These are phyloP conservation scores for Phytophthora idaei DNA, from an alignment of 352 stramenopile genomes.

Conservation along the genomic window DNA sequence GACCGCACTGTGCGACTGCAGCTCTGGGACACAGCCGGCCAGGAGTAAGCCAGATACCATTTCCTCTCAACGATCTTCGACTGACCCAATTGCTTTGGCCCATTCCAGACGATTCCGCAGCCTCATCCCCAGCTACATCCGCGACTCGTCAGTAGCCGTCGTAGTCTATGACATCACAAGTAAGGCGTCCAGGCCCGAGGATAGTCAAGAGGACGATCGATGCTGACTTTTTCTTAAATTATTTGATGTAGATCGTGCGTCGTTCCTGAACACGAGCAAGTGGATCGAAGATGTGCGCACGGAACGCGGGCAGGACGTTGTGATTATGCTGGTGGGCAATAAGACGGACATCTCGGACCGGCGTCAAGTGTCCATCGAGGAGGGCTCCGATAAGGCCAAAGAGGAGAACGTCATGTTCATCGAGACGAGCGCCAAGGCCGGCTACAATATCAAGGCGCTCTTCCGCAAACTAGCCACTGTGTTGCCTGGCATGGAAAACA, in stretches of 20 bases:
- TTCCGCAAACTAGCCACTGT: constrained; percentile 99
- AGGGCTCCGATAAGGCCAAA: constrained; percentile 98
- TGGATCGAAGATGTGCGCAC: constrained; percentile 99
- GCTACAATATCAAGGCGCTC: constrained; percentile 98
- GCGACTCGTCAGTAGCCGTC: constrained; percentile 99
- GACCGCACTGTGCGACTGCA: constrained; percentile 98
- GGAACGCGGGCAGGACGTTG: constrained; percentile 98
- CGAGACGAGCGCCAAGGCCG: constrained; percentile 98
- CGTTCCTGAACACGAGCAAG: constrained; percentile 99
- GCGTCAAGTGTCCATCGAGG: constrained; percentile 96
- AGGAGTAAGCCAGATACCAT: constrained; percentile 85
- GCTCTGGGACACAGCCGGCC: constrained; percentile 98
- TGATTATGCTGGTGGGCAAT: constrained; percentile 99
- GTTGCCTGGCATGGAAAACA: constrained; percentile 96
- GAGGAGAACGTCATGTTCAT: constrained; percentile 99
- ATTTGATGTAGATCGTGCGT: constrained; percentile 84
- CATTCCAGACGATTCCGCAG: constrained; percentile 87
- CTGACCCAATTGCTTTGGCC: constrained; percentile 12
- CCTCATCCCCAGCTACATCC: constrained; percentile 97
- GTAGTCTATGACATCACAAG: constrained; percentile 99
- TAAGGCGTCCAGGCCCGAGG: constrained; percentile 38
- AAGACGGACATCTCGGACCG: constrained; percentile 99
- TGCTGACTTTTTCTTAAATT: neutral
- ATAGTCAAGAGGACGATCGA: neutral
- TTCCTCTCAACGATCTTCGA: neutral